Conservation (phyloP, 768 basidiomycete species). For the Trametes cinnabarina region DNA sequence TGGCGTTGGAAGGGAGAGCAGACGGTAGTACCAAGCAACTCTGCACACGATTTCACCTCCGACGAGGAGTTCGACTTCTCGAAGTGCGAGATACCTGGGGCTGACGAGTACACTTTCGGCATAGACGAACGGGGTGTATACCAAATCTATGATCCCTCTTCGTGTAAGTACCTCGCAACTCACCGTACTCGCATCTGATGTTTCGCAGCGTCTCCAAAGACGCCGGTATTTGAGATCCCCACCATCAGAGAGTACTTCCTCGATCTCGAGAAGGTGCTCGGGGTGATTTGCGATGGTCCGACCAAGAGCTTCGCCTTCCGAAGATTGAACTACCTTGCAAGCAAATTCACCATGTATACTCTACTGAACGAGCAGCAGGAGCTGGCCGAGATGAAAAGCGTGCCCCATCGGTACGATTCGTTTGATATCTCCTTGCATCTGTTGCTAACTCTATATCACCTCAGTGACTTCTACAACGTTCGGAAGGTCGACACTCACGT, state of each 20-base stretch:
- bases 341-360: conserved; percentile 92
- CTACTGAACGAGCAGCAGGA: conserved; percentile 94
- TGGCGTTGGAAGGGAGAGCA: conserved; percentile 79
- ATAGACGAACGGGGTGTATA: conserved; percentile 90
- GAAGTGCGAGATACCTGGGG: conserved; percentile 72
- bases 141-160: conserved; percentile 60
- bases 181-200: not conserved
- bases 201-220: conserved; percentile 15
- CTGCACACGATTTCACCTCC: conserved; percentile 25
- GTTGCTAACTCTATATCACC: not conserved
- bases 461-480: conserved; percentile 97
- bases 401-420: conserved; percentile 70
- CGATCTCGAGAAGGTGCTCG: conserved; percentile 88
- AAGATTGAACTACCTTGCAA: conserved; percentile 83
- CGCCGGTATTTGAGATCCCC: conserved; percentile 76
- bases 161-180: not conserved
- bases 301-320: conserved; percentile 95
- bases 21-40: conserved; percentile 26
- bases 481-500: conserved; percentile 99
- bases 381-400: conserved; percentile 91
- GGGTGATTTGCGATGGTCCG: conserved; percentile 92
- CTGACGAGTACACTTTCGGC: conserved; percentile 58
- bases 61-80: conserved; percentile 64
- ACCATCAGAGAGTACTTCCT: conserved; percentile 92
- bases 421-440: not conserved